Base-by-base conservation (phyloP, 495 filamentous ascomycete species). In the Penicillium diatomitis region DNA sequence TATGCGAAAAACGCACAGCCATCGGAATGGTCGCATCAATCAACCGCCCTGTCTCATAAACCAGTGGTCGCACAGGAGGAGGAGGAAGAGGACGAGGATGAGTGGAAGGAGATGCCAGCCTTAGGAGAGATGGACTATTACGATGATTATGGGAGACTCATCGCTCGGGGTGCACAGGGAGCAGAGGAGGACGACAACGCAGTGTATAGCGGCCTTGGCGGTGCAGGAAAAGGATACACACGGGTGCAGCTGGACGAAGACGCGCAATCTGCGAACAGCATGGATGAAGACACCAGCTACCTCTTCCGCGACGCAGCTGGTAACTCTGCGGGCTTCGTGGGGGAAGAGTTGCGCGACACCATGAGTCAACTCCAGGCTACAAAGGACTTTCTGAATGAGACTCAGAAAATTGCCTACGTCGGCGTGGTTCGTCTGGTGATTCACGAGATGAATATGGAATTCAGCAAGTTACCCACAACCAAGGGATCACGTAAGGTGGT, bases 211-310 rank as follows among this genome's bases (percentile, higher is more conserved):
- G 81, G 79, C 29, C 70, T 92, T 0, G 88, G 90, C 32, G 90
- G 90, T 3, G 94, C 90, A 31, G 88, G 88, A 12, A 95, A 87
- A 63, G 92, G 92, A 2, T 99, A 99, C 62, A 97, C 92, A 6
- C 76, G 87, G 46, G 88, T 99, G 11, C 81, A 94, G 53, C 72
- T 95, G 32, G 92, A 98, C 58, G 92, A 99, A 50, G 92, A 99
- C 68, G 88, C 83, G 1, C 80, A 92, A 62, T 96, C 90, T 36
- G 84, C 85, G 39, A 97, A 88, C 8, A 96, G 90, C 69, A 82
- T 99, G 83, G 92, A 99, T 61, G 92, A 99, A 44, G 91, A 97
- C 60, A 97, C 94, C 2, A 82, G 86, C 45, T 99, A 99, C 61
- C 75, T 99, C 8, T 98, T 99, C 69, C 90, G 87, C 61, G 79